Evolutionary conservation across 2,329 filamentous ascomycete species (phyloP), one percentile per base, ranked within the genome.

Genomic region (Albifimbria verrucaria): DNA sequence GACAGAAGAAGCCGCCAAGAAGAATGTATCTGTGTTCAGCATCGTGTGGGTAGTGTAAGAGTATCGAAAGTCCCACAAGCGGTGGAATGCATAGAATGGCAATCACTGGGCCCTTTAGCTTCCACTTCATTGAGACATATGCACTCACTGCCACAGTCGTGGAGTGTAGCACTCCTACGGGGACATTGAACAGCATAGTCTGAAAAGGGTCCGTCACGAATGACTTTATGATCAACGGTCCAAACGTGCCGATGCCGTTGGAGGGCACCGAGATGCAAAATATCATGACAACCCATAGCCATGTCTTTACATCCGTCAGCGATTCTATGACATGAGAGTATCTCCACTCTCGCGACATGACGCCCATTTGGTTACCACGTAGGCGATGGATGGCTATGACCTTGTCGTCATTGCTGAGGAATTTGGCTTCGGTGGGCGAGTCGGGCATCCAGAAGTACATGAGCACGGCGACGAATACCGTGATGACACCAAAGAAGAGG

Each of bases 141-240:
- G 82, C 81, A 15, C 81, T 80, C 4, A 76, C 77, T 43, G 84
- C 73, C 1, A 82, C 86, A 0, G 79, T 77, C 18, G 85, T 68
- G 21, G 86, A 75, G 57, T 87, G 83, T 0, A 83, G 81, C 1
- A 78, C 71, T 1, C 83, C 82, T 48, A 85, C 81, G 0, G 80
- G 81, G 45, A 85, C 82, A 55, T 85, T 84, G 68, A 85, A 81
- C 0, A 85, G 66, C 48, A 85, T 83, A 0, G 82, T 82, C 17
- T 76, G 68, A 50, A 84, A 82, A 6, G 76, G 73, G 25, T 76
- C 72, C 49, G 81, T 84, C 1, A 82, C 82, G 52, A 86, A 86
- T 0, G 77, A 76, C 47, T 81, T 69, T 51, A 86, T 77, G 58
- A 86, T 85, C 39, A 86, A 68, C 1, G 79, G 80, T 0, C 82